A percentile compares a stretch with the other conserved stretches of the same genome.
phyloP scores from a whole-genome alignment of 495 filamentous ascomycete genomes.

The Bombardia bombarda region DNA sequence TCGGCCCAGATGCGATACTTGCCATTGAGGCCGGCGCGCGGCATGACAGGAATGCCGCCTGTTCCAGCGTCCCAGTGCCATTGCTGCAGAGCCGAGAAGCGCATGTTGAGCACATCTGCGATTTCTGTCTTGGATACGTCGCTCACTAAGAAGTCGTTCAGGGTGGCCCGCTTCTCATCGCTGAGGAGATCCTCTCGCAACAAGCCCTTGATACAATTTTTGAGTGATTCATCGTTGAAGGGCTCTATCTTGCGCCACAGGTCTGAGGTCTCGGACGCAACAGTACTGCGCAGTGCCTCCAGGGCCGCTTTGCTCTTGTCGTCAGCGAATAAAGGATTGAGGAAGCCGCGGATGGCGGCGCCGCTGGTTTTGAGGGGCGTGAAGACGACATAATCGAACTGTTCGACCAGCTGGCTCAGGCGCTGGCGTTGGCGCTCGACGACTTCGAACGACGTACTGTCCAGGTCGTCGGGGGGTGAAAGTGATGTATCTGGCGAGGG shows the following conservation, averaged over 20 bases:
- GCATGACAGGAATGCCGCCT: conserved; percentile 48
- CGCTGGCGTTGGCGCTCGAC: conserved; percentile 39
- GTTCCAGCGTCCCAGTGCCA: conserved; percentile 51
- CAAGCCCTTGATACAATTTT: conserved; percentile 42
- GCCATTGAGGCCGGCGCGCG: conserved; percentile 57
- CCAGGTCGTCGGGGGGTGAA: conserved; percentile 10
- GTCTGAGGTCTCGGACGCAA: conserved; percentile 6
- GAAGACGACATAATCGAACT: conserved; percentile 57
- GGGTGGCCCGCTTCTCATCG: conserved; percentile 50
- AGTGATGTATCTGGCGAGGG: conserved; percentile 10
- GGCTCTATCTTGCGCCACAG: conserved; percentile 16
- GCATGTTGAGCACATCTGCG: conserved; percentile 61
- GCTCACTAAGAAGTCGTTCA: conserved; percentile 54
- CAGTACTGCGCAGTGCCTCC: conserved; percentile 11
- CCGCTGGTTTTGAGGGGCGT: conserved; percentile 37
- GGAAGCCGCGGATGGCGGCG: conserved; percentile 39
- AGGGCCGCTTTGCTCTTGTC: conserved; percentile 28
- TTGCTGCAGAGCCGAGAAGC: conserved; percentile 47
- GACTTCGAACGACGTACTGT: conserved; percentile 23
- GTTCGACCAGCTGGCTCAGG: conserved; percentile 40
- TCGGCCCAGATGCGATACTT: conserved; percentile 63
- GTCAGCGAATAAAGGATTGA: conserved; percentile 43
- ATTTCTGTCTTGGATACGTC: conserved; percentile 51
- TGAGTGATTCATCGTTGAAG: conserved; percentile 21
- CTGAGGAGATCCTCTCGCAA: conserved; percentile 52